Conservation (phyloP, 2,329 filamentous ascomycete species). For the Thielaviopsis musarum region DNA sequence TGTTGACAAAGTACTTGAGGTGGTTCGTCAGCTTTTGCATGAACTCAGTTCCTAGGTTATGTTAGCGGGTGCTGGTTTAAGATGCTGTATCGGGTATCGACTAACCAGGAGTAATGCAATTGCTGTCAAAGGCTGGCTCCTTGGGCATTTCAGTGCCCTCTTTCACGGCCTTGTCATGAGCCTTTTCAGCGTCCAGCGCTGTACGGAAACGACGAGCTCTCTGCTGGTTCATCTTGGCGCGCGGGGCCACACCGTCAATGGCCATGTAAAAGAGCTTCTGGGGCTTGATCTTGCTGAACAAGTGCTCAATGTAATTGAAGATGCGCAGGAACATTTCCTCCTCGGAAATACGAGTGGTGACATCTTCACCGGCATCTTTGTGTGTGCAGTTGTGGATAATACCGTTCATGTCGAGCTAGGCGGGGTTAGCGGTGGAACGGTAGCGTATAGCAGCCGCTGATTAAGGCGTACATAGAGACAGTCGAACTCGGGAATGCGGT, state of each 20-base stretch:
- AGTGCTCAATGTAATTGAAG: slow-evolving; percentile 98
- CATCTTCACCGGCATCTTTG: slow-evolving; percentile 74
- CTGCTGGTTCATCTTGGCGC: slow-evolving; percentile 99
- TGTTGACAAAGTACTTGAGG: slow-evolving; percentile 96
- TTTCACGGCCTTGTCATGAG: slow-evolving; percentile 77
- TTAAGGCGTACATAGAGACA: slow-evolving; percentile 57
- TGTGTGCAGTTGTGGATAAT: slow-evolving; percentile 99
- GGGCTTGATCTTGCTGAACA: slow-evolving; percentile 97
- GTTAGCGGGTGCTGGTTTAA: slow-evolving; percentile 12
- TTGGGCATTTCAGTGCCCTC: slow-evolving; percentile 88
- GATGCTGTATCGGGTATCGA: background rate
- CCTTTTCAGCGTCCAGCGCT: slow-evolving; percentile 74
- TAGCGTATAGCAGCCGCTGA: background rate
- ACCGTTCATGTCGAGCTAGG: slow-evolving; percentile 85
- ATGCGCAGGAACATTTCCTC: slow-evolving; percentile 99
- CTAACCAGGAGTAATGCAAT: slow-evolving; percentile 84
- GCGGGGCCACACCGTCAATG: slow-evolving; percentile 90
- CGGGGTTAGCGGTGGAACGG: background rate
- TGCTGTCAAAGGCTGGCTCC: slow-evolving; percentile 93
- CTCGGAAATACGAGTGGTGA: slow-evolving; percentile 82
- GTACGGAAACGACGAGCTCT: slow-evolving; percentile 88
- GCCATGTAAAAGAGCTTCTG: slow-evolving; percentile 99
- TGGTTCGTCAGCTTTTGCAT: slow-evolving; percentile 94
- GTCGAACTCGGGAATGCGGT: slow-evolving; percentile 97
- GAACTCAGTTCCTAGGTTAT: slow-evolving; percentile 54